Base-by-base conservation (phyloP, 306 rosid genomes). In the Carpinus fangiana region DNA sequence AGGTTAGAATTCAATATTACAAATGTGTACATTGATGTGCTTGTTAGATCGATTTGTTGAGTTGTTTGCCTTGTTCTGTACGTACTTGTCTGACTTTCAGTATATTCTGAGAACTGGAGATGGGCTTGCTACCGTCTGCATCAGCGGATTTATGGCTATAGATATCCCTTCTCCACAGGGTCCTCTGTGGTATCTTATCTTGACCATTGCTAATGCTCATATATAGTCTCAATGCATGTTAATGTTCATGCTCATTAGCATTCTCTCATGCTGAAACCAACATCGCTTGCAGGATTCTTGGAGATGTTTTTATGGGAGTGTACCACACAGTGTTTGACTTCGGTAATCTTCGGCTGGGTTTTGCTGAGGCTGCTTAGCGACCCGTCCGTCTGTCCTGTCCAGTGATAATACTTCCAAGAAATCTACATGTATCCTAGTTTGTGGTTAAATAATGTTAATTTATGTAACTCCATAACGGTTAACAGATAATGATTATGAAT, bases 291-390 rank as follows among this genome's bases (percentile, higher is more conserved):
- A 93, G 98, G 98, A 90, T 93, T 85, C 93, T 91, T 77, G 98
- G 98, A 16, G 96, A 93, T 82, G 89, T 90, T 41, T 91, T 93
- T 77, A 90, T 90, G 97, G 91, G 97, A 70, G 87, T 64, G 3
- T 93, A 93, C 86, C 98, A 93, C 83, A 93, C 97, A 0, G 89
- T 93, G 64, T 93, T 93, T 34, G 96, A 93, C 85, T 91, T 84
- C 18, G 96, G 87, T 13, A 82, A 90, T 78, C 89, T 90, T 31
- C 83, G 51, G 77, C 48, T 93, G 31, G 97, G 96, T 61, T 91
- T 93, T 28, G 98, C 97, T 5, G 78, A 87, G 85, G 88, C 97
- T 76, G 90, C 78, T 36, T 90, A 83, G 75, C 65, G n/a, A 72
- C 38, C 52, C 9, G 54, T 36, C 52, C 12, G 54, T 41, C 72